Evolutionary conservation across 106 monocot species (phyloP), one percentile per base, ranked within the genome.

Genomic region (Dendrobium nobile): DNA sequence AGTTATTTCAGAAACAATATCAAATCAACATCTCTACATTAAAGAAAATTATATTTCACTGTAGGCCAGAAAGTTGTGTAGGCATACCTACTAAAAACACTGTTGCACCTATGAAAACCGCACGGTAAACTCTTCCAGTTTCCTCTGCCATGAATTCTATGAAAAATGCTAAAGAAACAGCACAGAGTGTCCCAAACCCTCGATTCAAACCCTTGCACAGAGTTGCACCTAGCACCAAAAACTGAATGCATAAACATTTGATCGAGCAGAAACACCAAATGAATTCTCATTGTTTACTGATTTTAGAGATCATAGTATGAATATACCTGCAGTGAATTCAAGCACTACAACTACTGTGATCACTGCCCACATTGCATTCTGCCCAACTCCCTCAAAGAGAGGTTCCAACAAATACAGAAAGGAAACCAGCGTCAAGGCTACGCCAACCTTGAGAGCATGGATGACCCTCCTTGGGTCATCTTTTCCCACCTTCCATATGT

Each of bases 181-280:
- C 93, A 45, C 77, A 84, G 0, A 94, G 31, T 47, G 89, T 91
- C 20, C 93, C 91, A 8, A 94, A 70, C 41, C 89, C 91, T 86
- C 91, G 85, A 79, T 94, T 94, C 8, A 94, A 77, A 16, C 91
- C 93, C 76, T 94, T 94, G 87, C 86, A 94, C n/a, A 94, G 81
- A 40, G 93, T 94, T 56, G 91, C 93, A 43, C 93, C 93, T 93
- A 48, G 54, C 9, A 41, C 2, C 51, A 28, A 61, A 47, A 72
- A 72, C 54, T n/a, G 43, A 73, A 5, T 72, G 44, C 19, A 75
- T 64, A 24, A 77, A 54, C 40, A 59, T 22, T 3, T 75, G 41
- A 41, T 75, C 13, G 2, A 28, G 16, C 3, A 28, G 31, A 72
- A 28, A 16, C 40, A 17, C 40, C 8, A 37, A 44, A 45, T n/a